Base-by-base conservation (phyloP, 768 basidiomycete species). In the Cystofilobasidium capitatum region DNA sequence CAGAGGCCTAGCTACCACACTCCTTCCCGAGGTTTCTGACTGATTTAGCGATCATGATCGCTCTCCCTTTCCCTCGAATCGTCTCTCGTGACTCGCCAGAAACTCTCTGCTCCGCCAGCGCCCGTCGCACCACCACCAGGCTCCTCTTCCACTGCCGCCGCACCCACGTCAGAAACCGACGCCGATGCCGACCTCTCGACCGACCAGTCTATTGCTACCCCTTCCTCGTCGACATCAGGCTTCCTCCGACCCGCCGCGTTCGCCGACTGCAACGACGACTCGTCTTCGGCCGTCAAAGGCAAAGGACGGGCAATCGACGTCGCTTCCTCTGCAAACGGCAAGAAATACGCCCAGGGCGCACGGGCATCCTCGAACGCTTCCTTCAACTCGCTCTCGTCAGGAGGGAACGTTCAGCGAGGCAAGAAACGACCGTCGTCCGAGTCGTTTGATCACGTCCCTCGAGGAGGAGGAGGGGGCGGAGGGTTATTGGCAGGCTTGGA, bases 21-120 rank as follows among this genome's bases (percentile, higher is more conserved):
- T 31, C 47, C 4, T 33, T 51, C 26, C 26, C 26, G n/a, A 20
- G 22, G 40, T 24, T 49, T 24, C 20, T 31, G 45, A 24, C 51
- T 33, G 1, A 1, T 33, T 17, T 8, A 20, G 6, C 24, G 3
- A 24, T 12, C 13, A 5, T 20, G 12, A 10, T 17, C 24, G 8
- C 49, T 31, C 36, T 40, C 45, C 29, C 44, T 17, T 22, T 20
- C 7, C 29, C 31, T 35, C n/a, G 54, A 59, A 20, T 51, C 62
- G 66, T 62, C 58, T 58, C 49, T 60, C 44, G 51, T 42, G 17
- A 57, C 62, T 49, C 35, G 16, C 22, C 42, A 54, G 37, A 65
- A 45, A 54, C 49, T 55, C 6, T 70, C 40, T 69, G 71, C 40
- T 70, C 69, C 70, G 65, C 62, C 1, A 62, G 67, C 39, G 60